Evolutionary conservation across 139 green algal genomes (phyloP).

Genomic region (Volvox africanus): DNA sequence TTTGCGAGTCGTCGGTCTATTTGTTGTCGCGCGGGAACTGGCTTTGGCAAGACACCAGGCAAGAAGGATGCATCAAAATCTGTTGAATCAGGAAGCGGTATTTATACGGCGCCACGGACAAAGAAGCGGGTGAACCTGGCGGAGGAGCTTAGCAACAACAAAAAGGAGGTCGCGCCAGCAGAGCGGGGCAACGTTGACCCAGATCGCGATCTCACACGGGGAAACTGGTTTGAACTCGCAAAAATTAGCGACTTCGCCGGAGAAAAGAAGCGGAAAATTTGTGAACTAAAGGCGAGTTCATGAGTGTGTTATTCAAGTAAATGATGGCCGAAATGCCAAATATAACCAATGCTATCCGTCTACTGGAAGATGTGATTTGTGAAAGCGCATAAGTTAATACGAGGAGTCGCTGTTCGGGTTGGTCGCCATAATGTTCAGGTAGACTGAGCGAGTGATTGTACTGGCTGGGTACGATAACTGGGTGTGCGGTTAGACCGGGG

Average conservation of each 20-base stretch:
- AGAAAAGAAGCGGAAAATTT: conserved; percentile 13
- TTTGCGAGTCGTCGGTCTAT: background rate
- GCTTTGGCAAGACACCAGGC: conserved; percentile 9
- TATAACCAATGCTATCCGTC: no score
- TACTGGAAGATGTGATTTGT: no score
- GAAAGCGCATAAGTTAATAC: no score
- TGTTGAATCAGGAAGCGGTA: background rate
- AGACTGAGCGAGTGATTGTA: no score
- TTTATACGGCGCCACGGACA: background rate
- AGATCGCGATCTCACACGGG: background rate
- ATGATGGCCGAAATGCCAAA: no score
- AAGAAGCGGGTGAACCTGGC: conserved; percentile 33
- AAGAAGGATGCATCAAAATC: background rate
- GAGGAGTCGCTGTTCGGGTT: no score
- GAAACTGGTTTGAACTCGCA: conserved; percentile 42
- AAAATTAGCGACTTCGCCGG: background rate
- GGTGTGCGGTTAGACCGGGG: no score
- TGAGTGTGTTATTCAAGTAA: no score
- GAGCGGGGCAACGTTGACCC: background rate
- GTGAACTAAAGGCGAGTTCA: background rate
- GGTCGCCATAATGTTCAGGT: no score
- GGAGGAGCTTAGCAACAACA: background rate
- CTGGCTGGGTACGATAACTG: no score
- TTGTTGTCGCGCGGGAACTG: conserved; percentile 1
- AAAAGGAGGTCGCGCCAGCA: background rate